phyloP scores from a whole-genome alignment of 441 rosid species.

The Arabidopsis lyrata region DNA sequence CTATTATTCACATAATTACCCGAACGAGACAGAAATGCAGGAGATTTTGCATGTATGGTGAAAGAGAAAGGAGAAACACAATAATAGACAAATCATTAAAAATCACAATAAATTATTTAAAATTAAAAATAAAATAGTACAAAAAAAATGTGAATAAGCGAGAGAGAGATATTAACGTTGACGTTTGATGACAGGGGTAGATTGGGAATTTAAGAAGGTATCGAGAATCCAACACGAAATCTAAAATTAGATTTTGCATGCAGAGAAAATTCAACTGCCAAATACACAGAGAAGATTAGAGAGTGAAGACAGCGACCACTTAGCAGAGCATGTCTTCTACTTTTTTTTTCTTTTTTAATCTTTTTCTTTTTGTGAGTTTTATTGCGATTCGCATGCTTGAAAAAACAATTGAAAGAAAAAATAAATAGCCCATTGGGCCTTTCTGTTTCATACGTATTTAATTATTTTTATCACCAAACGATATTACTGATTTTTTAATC shows the following conservation, averaged over 20 bases:
- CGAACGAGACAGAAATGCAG: constrained; percentile 49
- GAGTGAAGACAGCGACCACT: constrained; percentile 49
- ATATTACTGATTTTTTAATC: constrained; percentile 10
- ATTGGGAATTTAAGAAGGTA: constrained; percentile 33
- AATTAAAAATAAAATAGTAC: background rate
- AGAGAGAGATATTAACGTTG: constrained; percentile 39
- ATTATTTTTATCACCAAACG: constrained; percentile 25
- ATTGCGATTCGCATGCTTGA: constrained; percentile 42
- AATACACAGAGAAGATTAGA: constrained; percentile 46
- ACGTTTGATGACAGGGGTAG: constrained; percentile 44
- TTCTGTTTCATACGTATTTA: background rate
- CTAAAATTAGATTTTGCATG: constrained; percentile 51
- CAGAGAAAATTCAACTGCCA: constrained; percentile 47
- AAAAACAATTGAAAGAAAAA: background rate
- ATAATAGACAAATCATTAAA: constrained; percentile 51
- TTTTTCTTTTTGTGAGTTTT: background rate
- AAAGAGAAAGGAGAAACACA: constrained; percentile 50
- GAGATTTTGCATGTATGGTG: constrained; percentile 48
- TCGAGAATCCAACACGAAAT: constrained; percentile 51
- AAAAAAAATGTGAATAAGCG: background rate
- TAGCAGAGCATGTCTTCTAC: constrained; percentile 43
- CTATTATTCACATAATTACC: constrained; percentile 44
- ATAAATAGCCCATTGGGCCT: constrained; percentile 45
- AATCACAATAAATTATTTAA: constrained; percentile 14
- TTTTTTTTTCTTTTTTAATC: background rate